phyloP scores from a whole-genome alignment of 805 yeast species.

The Suhomyces sp. region DNA sequence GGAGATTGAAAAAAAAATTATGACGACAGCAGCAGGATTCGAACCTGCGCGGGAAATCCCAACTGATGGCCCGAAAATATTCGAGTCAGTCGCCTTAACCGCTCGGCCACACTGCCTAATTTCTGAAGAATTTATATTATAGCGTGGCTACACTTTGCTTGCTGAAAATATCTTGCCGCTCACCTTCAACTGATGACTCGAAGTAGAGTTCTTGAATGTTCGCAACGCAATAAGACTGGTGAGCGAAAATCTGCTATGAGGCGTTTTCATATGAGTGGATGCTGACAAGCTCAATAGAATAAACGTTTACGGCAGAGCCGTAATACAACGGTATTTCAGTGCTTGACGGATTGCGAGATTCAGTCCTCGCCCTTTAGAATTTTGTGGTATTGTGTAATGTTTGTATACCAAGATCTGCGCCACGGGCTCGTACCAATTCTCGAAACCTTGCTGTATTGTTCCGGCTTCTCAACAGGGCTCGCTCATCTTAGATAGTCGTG shows the following conservation, averaged over 20 bases:
- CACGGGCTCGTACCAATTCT: not conserved
- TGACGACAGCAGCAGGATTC: slow-evolving; percentile 16
- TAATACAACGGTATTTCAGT: not conserved
- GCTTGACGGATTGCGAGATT: not conserved
- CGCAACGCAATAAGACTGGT: too few relatives aligned
- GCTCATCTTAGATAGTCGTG: not conserved
- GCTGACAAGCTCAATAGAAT: not conserved
- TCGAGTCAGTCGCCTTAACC: slow-evolving; percentile 16
- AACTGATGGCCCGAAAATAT: slow-evolving; percentile 12
- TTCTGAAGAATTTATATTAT: not conserved
- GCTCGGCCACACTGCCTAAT: slow-evolving; percentile 14
- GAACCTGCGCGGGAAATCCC: slow-evolving; percentile 19
- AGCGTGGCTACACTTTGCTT: not conserved
- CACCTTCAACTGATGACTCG: not conserved
- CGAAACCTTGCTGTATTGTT: not conserved
- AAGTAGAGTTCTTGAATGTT: too few relatives aligned
- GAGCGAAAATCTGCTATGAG: too few relatives aligned
- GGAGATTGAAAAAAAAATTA: slow-evolving; percentile 1
- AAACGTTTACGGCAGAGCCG: too few relatives aligned
- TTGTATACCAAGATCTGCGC: not conserved
- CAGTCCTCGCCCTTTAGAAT: not conserved
- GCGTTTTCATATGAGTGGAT: not conserved
- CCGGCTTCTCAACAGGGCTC: not conserved
- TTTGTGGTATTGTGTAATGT: not conserved
- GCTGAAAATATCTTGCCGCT: not conserved